Evolutionary conservation across 345 rosid genomes (phyloP).

Genomic region (Kandelia obovata): DNA sequence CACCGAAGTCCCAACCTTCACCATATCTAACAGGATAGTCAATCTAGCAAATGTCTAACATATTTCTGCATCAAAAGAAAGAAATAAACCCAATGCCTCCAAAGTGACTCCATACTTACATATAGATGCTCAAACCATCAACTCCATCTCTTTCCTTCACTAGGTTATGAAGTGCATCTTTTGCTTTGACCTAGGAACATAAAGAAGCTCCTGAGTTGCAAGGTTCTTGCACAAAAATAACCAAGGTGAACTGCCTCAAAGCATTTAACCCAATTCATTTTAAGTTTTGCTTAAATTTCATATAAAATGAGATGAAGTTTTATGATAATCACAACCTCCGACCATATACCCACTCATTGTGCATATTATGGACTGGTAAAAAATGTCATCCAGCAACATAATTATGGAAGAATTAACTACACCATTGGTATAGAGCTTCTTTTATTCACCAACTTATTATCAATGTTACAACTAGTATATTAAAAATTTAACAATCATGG

Average conservation of each 20-base stretch:
- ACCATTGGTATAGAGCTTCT: no score
- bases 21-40: slow-evolving; percentile 62
- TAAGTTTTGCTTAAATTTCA: neutral
- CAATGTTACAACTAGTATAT: no score
- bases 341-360: no score
- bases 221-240: neutral
- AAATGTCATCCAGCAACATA: neutral
- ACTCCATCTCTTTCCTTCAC: slow-evolving; percentile 71
- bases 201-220: slow-evolving; percentile 12
- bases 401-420: no score
- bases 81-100: neutral
- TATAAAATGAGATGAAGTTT: no score
- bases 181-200: slow-evolving; percentile 62
- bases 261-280: slow-evolving; percentile 1
- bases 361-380: neutral
- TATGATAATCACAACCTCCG: no score
- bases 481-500: neutral
- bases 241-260: slow-evolving; percentile 4
- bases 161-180: slow-evolving; percentile 54
- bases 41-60: slow-evolving; percentile 1
- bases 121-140: slow-evolving; percentile 72
- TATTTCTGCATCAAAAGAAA: neutral
- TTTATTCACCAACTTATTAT: no score
- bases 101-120: slow-evolving; percentile 43
- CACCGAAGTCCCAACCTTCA: slow-evolving; percentile 99